These are phyloP conservation scores for Westerdykella ornata DNA, from an alignment of 2,329 filamentous ascomycete species.

Conservation along the genomic window DNA sequence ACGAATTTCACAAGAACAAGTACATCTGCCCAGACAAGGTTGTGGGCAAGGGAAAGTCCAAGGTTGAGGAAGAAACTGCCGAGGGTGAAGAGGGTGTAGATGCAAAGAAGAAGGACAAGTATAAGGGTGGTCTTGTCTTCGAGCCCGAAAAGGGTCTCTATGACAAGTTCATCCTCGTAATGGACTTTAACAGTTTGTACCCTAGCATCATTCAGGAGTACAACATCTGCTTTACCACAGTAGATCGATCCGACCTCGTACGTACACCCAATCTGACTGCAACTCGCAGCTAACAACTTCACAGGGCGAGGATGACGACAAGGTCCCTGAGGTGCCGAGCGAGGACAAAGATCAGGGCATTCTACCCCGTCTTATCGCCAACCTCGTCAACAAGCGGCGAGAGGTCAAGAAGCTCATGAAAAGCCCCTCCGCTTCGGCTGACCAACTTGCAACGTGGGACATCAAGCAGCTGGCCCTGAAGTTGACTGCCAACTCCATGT, in stretches of 20 bases:
- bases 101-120: constrained; percentile 97
- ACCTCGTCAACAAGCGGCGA: constrained; percentile 77
- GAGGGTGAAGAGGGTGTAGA: constrained; percentile 62
- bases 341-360: constrained; percentile 72
- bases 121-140: constrained; percentile 96
- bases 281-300: constrained; percentile 13
- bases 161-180: constrained; percentile 96
- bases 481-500: constrained; percentile 98
- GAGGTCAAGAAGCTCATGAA: constrained; percentile 98
- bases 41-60: constrained; percentile 66
- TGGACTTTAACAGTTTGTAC: constrained; percentile 99
- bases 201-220: constrained; percentile 98
- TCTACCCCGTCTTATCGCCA: constrained; percentile 83
- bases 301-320: constrained; percentile 71
- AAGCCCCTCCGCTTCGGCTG: constrained; percentile 73
- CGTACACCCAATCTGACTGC: constrained; percentile 21
- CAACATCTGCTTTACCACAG: constrained; percentile 99
- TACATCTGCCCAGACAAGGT: constrained; percentile 98
- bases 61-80: constrained; percentile 64
- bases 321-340: constrained; percentile 76
- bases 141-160: constrained; percentile 97
- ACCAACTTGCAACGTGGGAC: constrained; percentile 90
- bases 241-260: constrained; percentile 69
- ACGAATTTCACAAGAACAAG: constrained; percentile 94
- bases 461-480: constrained; percentile 97